Base-by-base conservation (phyloP, 176 grass and related monocot genomes). In the Hyparrhenia diplandra region DNA sequence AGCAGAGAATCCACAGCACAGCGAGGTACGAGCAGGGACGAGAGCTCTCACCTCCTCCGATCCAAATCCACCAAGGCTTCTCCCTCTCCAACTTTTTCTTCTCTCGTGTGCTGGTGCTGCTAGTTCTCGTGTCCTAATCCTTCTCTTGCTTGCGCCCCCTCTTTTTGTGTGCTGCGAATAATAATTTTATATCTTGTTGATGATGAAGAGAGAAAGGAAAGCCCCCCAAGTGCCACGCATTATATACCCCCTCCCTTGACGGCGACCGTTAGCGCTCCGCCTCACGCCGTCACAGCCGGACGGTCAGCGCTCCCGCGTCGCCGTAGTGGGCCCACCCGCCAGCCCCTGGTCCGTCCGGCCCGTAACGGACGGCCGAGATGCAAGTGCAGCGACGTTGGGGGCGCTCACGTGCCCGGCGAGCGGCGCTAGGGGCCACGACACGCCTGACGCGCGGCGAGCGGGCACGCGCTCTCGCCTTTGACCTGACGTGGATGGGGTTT, bases 221-320 rank as follows among this genome's bases (percentile, higher is more conserved):
- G 24, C 40, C 7, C 24, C 77, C 49, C 9, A 71, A 9, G 69
- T 5, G 74, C 59, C 83, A 34, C 58, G 28, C 71, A 0, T 87
- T 92, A 89, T 89, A 92, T 86, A 74, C 45, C 28, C 7, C 20
- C 14, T 4, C 46, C 6, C 67, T 3, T 1, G 84, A 83, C 80
- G 70, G 84, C 46, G 80, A 70, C 69, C 49, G 80, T 83, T 69
- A 49, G 71, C 17, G 21, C 36, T 32, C 3, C 3, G 36, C 30
- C 81, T 85, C 32, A 89, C 87, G 87, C 77, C 87, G 87, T 81
- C 77, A 85, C 23, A 69, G 47, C 49, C 72, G 16, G 16, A 1
- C 86, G 47, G 89, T 91, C 92, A 87, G 65, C 89, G 76, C 65
- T 87, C 25, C 87, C 87, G 89, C 84, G 89, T 89, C 59, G 52